phyloP scores from a whole-genome alignment of 345 rosid genomes.

The Moringa oleifera region DNA sequence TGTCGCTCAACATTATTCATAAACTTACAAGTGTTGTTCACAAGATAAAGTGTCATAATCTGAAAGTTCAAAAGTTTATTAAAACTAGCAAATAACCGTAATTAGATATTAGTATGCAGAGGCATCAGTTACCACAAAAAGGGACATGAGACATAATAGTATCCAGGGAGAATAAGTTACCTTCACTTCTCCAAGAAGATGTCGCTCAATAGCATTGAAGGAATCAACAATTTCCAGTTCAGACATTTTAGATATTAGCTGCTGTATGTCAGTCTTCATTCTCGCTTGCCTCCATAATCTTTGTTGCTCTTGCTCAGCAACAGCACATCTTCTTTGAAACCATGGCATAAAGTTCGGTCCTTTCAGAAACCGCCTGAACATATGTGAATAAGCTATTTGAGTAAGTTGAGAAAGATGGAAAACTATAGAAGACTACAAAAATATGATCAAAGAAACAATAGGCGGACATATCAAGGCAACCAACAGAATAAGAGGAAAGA shows the following conservation, averaged over 20 bases:
- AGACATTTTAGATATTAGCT: constrained; percentile 59
- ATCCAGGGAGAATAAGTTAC: constrained; percentile 29
- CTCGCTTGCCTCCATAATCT: constrained; percentile 88
- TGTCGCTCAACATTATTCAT: too few relatives aligned
- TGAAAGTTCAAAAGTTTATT: too few relatives aligned
- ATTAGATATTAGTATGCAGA: too few relatives aligned
- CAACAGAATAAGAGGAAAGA: not conserved
- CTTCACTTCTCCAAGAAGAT: constrained; percentile 62
- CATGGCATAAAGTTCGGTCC: constrained; percentile 96
- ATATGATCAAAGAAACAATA: constrained; percentile 5
- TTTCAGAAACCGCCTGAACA: constrained; percentile 72
- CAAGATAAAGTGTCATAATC: too few relatives aligned
- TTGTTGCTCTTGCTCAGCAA: constrained; percentile 81
- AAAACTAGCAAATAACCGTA: too few relatives aligned
- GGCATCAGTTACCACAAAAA: not conserved
- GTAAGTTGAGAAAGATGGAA: constrained; percentile 12
- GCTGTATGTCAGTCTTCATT: constrained; percentile 63
- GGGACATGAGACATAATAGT: not conserved
- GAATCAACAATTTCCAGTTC: constrained; percentile 91
- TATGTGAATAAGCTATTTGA: constrained; percentile 14
- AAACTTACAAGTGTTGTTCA: too few relatives aligned
- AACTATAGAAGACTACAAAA: not conserved
- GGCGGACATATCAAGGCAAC: not conserved
- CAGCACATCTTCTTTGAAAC: constrained; percentile 79
- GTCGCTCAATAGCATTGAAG: constrained; percentile 83